phyloP scores from a whole-genome alignment of 345 rosid genomes.

The Combretum micranthum region DNA sequence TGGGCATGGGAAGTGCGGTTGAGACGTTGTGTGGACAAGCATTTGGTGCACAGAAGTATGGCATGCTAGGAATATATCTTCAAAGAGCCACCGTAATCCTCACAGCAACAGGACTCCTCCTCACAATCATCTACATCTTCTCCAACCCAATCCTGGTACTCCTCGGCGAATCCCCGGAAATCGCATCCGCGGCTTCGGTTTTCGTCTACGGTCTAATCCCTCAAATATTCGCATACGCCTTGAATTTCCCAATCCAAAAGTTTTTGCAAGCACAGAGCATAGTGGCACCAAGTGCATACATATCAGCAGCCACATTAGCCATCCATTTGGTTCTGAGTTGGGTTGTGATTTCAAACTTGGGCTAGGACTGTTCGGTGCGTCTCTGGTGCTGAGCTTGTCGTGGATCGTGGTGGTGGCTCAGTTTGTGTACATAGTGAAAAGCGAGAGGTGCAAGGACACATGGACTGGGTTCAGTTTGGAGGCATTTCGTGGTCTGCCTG shows the following conservation, averaged over 20 bases:
- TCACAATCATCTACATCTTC: slow-evolving; percentile 38
- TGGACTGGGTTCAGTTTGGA: slow-evolving; percentile 40
- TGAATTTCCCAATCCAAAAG: slow-evolving; percentile 57
- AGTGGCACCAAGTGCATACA: slow-evolving; percentile 51
- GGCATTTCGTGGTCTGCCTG: slow-evolving; percentile 38
- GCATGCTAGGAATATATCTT: slow-evolving; percentile 51
- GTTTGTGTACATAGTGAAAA: slow-evolving; percentile 34
- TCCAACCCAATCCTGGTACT: slow-evolving; percentile 35
- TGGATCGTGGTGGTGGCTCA: slow-evolving; percentile 51
- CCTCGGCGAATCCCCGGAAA: slow-evolving; percentile 40
- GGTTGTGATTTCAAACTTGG: slow-evolving; percentile 33
- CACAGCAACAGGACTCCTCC: slow-evolving; percentile 31
- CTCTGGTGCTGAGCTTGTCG: slow-evolving; percentile 43
- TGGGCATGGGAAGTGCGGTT: slow-evolving; percentile 69
- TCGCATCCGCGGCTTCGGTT: slow-evolving; percentile 49
- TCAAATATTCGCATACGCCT: slow-evolving; percentile 51
- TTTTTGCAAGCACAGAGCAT: slow-evolving; percentile 56
- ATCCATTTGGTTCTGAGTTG: slow-evolving; percentile 36
- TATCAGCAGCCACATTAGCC: slow-evolving; percentile 30
- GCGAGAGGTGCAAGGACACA: slow-evolving; percentile 33
- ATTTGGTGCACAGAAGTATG: slow-evolving; percentile 42
- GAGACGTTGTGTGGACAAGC: slow-evolving; percentile 78
- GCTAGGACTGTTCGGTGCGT: slow-evolving; percentile 43
- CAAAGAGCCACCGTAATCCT: slow-evolving; percentile 57
- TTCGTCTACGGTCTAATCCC: slow-evolving; percentile 57